phyloP scores from a whole-genome alignment of 2,329 filamentous ascomycete genomes.

The Cytospora mali region DNA sequence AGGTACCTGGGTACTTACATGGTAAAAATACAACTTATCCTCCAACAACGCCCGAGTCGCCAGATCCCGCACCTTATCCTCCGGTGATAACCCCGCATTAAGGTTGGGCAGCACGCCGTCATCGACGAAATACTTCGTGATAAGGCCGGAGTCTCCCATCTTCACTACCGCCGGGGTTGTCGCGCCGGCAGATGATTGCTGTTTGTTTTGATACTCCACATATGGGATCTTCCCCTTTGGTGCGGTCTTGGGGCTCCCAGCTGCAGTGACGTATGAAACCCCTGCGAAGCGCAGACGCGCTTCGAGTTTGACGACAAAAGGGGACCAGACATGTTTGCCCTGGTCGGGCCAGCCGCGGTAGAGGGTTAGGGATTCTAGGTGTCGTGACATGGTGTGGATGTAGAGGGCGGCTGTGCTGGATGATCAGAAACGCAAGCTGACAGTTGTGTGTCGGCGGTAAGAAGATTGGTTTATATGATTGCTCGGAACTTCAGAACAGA shows the following conservation, averaged over 20 bases:
- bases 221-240: constrained; percentile 66
- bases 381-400: background rate
- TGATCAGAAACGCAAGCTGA: too few species aligned
- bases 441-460: too few species aligned
- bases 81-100: constrained; percentile 45
- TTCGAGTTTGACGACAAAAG: constrained; percentile 65
- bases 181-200: constrained; percentile 18
- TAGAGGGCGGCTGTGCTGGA: background rate
- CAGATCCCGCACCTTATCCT: constrained; percentile 50
- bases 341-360: constrained; percentile 52
- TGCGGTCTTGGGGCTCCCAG: constrained; percentile 47
- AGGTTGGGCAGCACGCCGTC: constrained; percentile 49
- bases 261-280: constrained; percentile 48
- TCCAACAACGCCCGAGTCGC: constrained; percentile 58
- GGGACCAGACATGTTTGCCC: constrained; percentile 57
- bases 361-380: constrained; percentile 40
- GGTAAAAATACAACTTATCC: constrained; percentile 62
- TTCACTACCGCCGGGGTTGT: constrained; percentile 14
- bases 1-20: constrained; percentile 38
- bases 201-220: constrained; percentile 39
- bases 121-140: constrained; percentile 49
- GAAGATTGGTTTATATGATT: too few species aligned
- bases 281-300: constrained; percentile 58
- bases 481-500: too few species aligned
- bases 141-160: constrained; percentile 59